Evolutionary conservation across 164 flowering plant genomes (phyloP), one percentile per base, ranked within the genome.

Genomic region (Liriodendron chinense): DNA sequence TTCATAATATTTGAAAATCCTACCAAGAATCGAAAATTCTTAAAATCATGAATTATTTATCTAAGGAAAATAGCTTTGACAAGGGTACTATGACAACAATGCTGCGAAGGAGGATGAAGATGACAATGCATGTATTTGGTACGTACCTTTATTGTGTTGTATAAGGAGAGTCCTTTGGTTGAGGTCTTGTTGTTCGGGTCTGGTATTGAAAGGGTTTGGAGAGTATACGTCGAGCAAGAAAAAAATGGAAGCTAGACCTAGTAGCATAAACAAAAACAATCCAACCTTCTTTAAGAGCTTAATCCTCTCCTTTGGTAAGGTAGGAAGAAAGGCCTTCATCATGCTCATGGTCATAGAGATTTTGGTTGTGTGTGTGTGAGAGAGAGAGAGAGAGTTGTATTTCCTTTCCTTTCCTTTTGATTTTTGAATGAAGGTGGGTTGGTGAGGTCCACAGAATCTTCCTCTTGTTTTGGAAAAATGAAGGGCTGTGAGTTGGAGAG

Each of bases 201-300:
- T 59, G 71, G 28, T 9, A 23, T 49, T 73, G 13, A 72, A 77
- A 75, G 84, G 86, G 85, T 65, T 72, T 62, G 84, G 86, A 74
- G 84, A 75, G 67, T 71, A 80, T 73, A 86, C 75, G 59, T 83
- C 18, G 83, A 83, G 77, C 68, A 84, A 56, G 72, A 71, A 69
- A 78, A 83, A 73, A 22, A 76, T 34, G 48, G 71, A 68, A 1
- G 74, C 56, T 50, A 47, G 21, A 72, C 50, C 70, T n/a, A 76
- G 65, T 56, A 64, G 34, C 66, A 73, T 73, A 10, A 73, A 69
- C n/a, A 70, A n/a, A 53, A 69, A 48, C 47, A 34, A 62, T 2
- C 48, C 28, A 7, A 48, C 69, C 69, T 68, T 1, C 61, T 67
- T 69, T 64, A 21, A 22, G 18, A 65, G 69, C 49, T 69, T 72